These are phyloP conservation scores for Vaccinium vitisidaea DNA, from an alignment of 148 eudicot species.

Conservation along the genomic window DNA sequence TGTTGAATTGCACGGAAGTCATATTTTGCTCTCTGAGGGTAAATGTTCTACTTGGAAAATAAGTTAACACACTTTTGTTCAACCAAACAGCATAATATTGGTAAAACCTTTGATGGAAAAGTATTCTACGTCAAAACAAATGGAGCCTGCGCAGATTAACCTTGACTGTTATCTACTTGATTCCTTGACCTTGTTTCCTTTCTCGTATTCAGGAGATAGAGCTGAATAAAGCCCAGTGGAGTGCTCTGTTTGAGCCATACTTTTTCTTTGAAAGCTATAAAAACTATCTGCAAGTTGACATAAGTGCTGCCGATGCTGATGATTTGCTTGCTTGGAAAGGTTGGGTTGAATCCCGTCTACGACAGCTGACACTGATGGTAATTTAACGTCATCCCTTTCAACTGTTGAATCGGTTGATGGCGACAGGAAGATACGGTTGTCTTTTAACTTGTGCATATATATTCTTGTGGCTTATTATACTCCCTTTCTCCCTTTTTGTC, in stretches of 20 bases:
- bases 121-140: neutral
- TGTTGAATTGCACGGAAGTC: neutral
- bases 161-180: neutral
- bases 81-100: neutral
- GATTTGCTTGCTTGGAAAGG: conserved; percentile 92
- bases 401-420: neutral
- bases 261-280: conserved; percentile 80
- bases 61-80: neutral
- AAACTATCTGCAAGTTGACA: conserved; percentile 78
- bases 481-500: neutral
- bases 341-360: conserved; percentile 89
- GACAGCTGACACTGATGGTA: conserved; percentile 90
- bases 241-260: conserved; percentile 68
- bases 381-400: conserved; percentile 17
- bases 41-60: neutral
- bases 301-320: conserved; percentile 59
- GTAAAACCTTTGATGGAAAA: neutral
- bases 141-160: neutral
- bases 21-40: neutral
- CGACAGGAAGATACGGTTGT: neutral
- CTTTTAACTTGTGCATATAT: conserved; percentile 1
- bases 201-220: conserved; percentile 65
- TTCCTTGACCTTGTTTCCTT: neutral
- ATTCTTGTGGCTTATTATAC: neutral
- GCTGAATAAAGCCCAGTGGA: conserved; percentile 63